Percentiles rank a stretch among this genome's conserved stretches.
Evolutionary conservation across 176 grass and related monocot genomes (phyloP).

Genomic region (Carex kokanica): DNA sequence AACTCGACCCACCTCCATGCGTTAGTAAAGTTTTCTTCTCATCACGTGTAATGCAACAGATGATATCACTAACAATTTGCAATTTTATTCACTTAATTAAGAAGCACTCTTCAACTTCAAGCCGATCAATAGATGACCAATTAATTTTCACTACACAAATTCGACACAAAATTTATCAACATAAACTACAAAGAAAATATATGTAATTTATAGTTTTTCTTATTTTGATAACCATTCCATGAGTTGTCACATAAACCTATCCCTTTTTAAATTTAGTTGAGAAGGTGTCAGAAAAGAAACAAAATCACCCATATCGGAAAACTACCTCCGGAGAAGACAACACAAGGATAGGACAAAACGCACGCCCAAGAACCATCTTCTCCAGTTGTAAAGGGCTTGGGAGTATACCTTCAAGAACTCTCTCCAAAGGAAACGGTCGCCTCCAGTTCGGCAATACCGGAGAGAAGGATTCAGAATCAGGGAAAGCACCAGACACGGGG

Average conservation of each 20-base stretch:
- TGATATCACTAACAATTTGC: not conserved
- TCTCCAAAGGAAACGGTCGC: not conserved
- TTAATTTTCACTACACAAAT: not conserved
- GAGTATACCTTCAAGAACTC: not conserved
- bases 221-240: not conserved
- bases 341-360: not conserved
- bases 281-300: not conserved
- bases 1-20: not conserved
- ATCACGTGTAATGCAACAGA: not conserved
- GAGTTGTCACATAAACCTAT: not conserved
- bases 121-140: not conserved
- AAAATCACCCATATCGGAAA: not conserved
- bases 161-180: not conserved
- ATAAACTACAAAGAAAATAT: not conserved
- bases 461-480: conserved; percentile 9
- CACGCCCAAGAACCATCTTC: not conserved
- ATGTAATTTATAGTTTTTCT: not conserved
- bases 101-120: not conserved
- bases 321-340: not conserved
- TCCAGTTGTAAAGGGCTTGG: not conserved
- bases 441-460: not conserved
- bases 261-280: not conserved
- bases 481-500: not conserved
- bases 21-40: not conserved
- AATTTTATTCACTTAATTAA: not conserved